Evolutionary conservation across 23 red algal genomes (phyloP), one percentile per base, ranked within the genome.

Genomic region (Gracilaria gracilis): DNA sequence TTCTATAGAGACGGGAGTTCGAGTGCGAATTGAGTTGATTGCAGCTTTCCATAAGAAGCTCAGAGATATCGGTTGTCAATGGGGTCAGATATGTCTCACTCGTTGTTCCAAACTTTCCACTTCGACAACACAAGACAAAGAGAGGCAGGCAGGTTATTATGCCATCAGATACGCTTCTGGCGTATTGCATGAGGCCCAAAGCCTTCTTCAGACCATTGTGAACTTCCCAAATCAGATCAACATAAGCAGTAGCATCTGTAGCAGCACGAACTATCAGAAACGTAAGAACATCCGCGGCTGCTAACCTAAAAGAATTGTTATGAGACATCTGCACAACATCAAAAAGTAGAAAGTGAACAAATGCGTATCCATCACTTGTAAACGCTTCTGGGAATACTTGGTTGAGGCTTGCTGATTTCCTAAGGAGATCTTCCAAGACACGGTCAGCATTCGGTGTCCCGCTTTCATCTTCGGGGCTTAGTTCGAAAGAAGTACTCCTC

Each of bases 1-100:
- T 65, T 54, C 76, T 64, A 53, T 95, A 95, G 9, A 95, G 50
- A 28, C 86, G 86, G 19, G 85, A 75, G 69, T 95, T 95, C 0
- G 93, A 84, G 25, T 95, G 93, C 11, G 84, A 66, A 57, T 46
- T 84, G 27, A 95, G 76, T 47, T 89, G 86, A 27, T 75, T 81
- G 38, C 84, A 95, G 40, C 29, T 44, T 21, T 40, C 49, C n/a
- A 38, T 88, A 25, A 95, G 61, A 16, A 81, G 79, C 23, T 27
- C n/a, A 49, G 73, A 58, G 4, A 95, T 33, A 19, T 64, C 51
- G 4, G 61, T 33, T 24, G 67, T 35, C 70, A 86, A 62, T 21
- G 44, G 35, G 29, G 25, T 69, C 0, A 86, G 53, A 7, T 75
- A 67, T 16, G 81, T 25, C 29, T 85, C 82, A 71, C 72, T 86